Base-by-base conservation (phyloP, 108 stramenopile species). In the Pseudonitzschia multistriata region DNA sequence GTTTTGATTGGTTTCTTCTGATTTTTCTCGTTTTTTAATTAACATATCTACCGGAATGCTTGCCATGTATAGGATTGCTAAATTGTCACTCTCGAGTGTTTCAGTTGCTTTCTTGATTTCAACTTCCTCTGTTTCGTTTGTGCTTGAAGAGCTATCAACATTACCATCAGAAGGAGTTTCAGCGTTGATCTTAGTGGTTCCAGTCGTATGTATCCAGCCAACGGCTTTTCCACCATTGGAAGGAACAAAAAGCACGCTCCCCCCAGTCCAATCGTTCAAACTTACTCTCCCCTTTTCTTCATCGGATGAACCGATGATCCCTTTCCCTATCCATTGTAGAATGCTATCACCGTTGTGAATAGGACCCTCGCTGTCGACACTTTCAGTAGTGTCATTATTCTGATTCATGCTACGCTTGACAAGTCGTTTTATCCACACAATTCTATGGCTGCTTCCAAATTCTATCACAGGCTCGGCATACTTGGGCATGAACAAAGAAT, bases 251-350 rank as follows among this genome's bases (percentile, higher is more conserved):
- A 82, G 79, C 10, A 80, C 65, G 6, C 37, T 52, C 3, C 83
- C 88, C 56, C 85, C 71, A 33, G 66, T 49, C 88, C 88, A 91
- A 66, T 61, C 64, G 19, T 74, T 19, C 49, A 87, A 27, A 42
- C 22, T 3, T 27, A 40, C 68, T 50, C 90, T 69, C 35, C 72
- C 53, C 21, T 76, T 50, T 68, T 84, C 86, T 75, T 91, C 90
- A 21, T 74, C 68, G 15, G 73, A 73, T 5, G 86, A 87, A 31
- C 90, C 90, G 33, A 89, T 79, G 22, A 88, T 87, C 22, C 90
- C 90, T 28, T 71, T 66, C 49, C 90, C 90, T 50, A 91, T 86
- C 27, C 83, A 87, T n/a, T 73, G 52, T 2, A 76, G 48, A 33
- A 35, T 45, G 15, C 36, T 62, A 14, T 39, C 14, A 1, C 39